These are phyloP conservation scores for Alternaria viburni DNA, from an alignment of 2,329 filamentous ascomycete species.

Conservation along the genomic window DNA sequence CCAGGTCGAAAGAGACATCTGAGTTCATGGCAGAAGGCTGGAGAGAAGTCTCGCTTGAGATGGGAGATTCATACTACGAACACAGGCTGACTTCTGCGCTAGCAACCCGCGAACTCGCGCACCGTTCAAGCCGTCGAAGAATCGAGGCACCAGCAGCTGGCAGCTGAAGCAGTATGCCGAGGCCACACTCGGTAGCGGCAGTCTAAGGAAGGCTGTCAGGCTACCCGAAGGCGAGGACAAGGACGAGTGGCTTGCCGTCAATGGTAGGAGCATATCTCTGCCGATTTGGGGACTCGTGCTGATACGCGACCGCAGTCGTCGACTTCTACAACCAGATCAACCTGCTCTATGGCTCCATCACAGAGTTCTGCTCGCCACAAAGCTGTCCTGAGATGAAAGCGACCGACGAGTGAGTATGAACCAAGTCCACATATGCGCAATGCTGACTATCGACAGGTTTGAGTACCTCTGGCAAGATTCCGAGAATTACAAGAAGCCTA, in stretches of 20 bases:
- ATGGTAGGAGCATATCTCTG: constrained; percentile 66
- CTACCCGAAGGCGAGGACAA: constrained; percentile 96
- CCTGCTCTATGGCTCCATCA: constrained; percentile 96
- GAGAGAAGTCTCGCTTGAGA: not conserved
- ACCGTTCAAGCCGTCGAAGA: constrained; percentile 88
- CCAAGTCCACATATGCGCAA: too few species aligned
- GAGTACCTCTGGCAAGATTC: constrained; percentile 99
- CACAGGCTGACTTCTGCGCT: constrained; percentile 44
- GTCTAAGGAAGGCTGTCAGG: constrained; percentile 93
- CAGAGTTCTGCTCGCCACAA: constrained; percentile 97
- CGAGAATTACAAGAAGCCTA: constrained; percentile 91
- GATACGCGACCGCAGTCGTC: constrained; percentile 71
- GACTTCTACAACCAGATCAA: constrained; percentile 99
- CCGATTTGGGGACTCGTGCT: constrained; percentile 8
- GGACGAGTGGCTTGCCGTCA: constrained; percentile 98
- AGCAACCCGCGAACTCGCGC: constrained; percentile 88
- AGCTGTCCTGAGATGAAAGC: constrained; percentile 99
- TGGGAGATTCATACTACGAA: constrained; percentile 19
- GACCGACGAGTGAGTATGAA: constrained; percentile 79
- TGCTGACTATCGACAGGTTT: constrained; percentile 64
- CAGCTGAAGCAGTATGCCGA: constrained; percentile 98
- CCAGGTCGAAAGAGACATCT: not conserved
- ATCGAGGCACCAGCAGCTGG: constrained; percentile 88
- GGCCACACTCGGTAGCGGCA: constrained; percentile 92
- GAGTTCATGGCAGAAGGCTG: not conserved